These are phyloP conservation scores for Gonium pectorale DNA, from an alignment of 139 green algal genomes.

Conservation along the genomic window DNA sequence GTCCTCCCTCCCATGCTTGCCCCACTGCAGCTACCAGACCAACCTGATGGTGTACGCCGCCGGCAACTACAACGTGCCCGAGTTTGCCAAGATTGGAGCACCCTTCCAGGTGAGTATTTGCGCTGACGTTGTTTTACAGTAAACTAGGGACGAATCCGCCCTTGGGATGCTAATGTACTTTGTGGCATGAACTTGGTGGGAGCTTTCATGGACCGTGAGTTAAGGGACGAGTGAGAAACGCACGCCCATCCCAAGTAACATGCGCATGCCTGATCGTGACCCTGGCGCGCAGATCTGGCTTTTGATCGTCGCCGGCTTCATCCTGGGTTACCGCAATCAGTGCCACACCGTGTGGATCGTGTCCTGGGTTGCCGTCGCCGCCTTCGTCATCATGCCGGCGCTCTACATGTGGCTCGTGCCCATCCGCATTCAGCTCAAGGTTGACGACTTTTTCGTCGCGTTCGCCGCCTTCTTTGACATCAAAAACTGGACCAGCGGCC, in stretches of 20 bases:
- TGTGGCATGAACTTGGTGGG: no score
- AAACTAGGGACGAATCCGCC: no score
- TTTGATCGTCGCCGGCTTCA: conserved; percentile 28
- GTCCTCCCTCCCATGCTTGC: conserved; percentile 64
- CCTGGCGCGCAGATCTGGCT: no score
- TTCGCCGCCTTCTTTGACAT: no score
- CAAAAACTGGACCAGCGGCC: no score
- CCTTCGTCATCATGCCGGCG: no score
- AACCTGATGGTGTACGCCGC: conserved; percentile 81
- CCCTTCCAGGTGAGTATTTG: conserved; percentile 67
- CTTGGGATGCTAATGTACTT: no score
- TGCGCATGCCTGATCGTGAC: no score
- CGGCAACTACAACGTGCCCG: conserved; percentile 64
- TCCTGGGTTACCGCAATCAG: background rate
- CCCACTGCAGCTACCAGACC: conserved; percentile 72
- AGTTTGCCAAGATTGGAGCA: conserved; percentile 67
- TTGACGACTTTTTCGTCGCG: background rate
- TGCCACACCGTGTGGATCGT: conserved; percentile 1
- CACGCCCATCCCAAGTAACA: no score
- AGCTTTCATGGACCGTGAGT: no score
- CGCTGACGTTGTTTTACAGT: no score
- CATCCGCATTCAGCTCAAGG: background rate
- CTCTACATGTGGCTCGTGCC: background rate
- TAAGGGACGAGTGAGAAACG: no score
- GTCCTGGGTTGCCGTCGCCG: background rate